phyloP scores from a whole-genome alignment of 2,329 filamentous ascomycete species.

The Colletotrichum kahawae region DNA sequence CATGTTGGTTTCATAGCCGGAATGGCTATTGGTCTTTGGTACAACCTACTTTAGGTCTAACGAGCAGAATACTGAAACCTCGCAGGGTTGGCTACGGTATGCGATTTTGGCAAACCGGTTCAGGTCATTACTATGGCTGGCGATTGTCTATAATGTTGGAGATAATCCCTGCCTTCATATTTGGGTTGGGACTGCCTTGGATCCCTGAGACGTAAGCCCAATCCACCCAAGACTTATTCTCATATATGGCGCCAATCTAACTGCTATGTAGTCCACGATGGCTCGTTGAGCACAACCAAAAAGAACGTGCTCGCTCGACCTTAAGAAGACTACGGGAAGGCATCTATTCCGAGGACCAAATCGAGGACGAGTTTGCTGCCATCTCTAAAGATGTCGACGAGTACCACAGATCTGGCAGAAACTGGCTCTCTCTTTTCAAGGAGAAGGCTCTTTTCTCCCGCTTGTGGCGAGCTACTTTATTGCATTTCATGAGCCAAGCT shows the following conservation, averaged over 20 bases:
- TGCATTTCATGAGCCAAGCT: conserved; percentile 67
- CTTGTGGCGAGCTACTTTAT: conserved; percentile 60
- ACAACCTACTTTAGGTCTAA: conserved; percentile 12
- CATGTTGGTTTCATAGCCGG: conserved; percentile 63
- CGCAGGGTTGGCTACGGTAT: conserved; percentile 60
- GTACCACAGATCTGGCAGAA: conserved; percentile 38
- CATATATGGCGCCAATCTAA: not conserved
- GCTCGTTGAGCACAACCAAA: conserved; percentile 56
- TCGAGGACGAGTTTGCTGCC: conserved; percentile 47
- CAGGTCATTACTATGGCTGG: conserved; percentile 56
- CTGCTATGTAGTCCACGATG: conserved; percentile 56
- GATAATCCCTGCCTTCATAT: conserved; percentile 55
- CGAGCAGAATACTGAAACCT: not conserved
- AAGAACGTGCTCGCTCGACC: conserved; percentile 45
- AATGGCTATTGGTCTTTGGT: conserved; percentile 61
- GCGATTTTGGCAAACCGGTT: conserved; percentile 53
- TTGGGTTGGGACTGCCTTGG: conserved; percentile 54
- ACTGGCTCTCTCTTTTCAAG: conserved; percentile 53
- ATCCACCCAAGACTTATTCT: not conserved
- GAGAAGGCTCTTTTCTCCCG: conserved; percentile 53
- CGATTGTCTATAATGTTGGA: conserved; percentile 57
- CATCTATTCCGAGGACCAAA: conserved; percentile 37
- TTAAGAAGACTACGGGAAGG: conserved; percentile 56
- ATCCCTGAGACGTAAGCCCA: conserved; percentile 57
- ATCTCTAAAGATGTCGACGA: conserved; percentile 50